Evolutionary conservation across 148 eudicot species (phyloP), one percentile per base, ranked within the genome.

Genomic region (Nepenthes gracilis): DNA sequence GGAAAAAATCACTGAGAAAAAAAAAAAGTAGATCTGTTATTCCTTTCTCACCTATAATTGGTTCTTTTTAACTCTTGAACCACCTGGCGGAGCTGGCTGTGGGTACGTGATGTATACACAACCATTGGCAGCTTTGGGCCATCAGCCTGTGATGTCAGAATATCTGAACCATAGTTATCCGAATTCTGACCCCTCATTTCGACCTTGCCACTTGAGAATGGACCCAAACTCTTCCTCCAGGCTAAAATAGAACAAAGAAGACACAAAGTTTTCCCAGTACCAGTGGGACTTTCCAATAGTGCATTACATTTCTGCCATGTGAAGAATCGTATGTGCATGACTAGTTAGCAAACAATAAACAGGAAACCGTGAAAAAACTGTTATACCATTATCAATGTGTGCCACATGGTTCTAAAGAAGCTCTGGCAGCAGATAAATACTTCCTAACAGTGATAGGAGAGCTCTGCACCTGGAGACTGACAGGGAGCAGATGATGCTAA

Each of bases 241-340:
- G 92, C 99, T 76, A 93, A 76, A 52, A 97, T 89, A 70, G 99
- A 95, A 70, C 99, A 93, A 51, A 93, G 83, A 70, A 93, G 95
- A 74, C 96, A 93, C 82, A 93, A 70, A 33, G 99, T 93, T 64
- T 93, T 93, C 35, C 99, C 99, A 6, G 99, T 93, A 62, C 99
- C 99, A 50, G 99, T 93, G 11, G 99, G 99, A 67, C 99, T 93
- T 78, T 93, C 99, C 80, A 93, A 65, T 56, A 93, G 61, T 14
- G 96, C 96, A 75, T 93, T 89, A 64, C 70, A 78, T 74, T 66
- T 85, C 99, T 93, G 80, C 51, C 67, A 73, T 61, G 47, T 35
- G 58, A 75, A 43, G 35, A 23, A 52, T 14, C 32, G 55, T 8
- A 8, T 12, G 11, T n/a, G 53, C 53, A 6, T 5, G 36, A n/a